Conservation (phyloP, 305 asterid species). For the Fraxinus sp. region DNA sequence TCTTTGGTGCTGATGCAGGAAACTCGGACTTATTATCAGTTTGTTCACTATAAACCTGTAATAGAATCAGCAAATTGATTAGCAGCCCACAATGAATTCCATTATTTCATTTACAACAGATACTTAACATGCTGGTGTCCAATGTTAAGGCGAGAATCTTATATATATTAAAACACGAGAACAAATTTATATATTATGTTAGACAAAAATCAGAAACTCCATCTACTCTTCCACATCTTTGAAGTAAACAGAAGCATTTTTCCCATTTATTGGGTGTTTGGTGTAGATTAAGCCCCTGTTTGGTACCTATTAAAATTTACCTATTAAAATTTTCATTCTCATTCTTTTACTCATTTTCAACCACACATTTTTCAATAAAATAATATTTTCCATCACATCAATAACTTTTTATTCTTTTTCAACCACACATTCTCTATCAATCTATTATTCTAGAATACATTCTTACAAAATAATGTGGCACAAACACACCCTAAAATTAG, state of each 20-base stretch:
- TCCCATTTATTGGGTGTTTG: too few relatives aligned
- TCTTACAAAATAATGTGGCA: too few relatives aligned
- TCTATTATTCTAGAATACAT: too few relatives aligned
- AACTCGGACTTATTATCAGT: constrained; percentile 17
- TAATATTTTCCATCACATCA: too few relatives aligned
- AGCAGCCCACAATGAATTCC: constrained; percentile 12
- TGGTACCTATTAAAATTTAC: too few relatives aligned
- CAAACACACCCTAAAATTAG: too few relatives aligned
- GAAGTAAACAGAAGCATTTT: not conserved
- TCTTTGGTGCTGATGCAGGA: constrained; percentile 30
- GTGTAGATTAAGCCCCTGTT: too few relatives aligned
- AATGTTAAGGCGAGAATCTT: not conserved
- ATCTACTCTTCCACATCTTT: not conserved
- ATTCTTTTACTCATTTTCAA: too few relatives aligned
- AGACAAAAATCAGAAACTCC: not conserved
- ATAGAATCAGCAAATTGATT: constrained; percentile 22
- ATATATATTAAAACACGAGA: not conserved
- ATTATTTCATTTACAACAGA: not conserved
- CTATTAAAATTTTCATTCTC: too few relatives aligned
- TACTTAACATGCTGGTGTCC: not conserved
- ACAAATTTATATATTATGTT: not conserved
- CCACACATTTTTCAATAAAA: too few relatives aligned
- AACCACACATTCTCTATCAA: too few relatives aligned
- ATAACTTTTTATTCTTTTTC: too few relatives aligned
- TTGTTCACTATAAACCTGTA: constrained; percentile 27